Base-by-base conservation (phyloP, 192 early-diverging fungal species). In the Linnemannia schmuckeri region DNA sequence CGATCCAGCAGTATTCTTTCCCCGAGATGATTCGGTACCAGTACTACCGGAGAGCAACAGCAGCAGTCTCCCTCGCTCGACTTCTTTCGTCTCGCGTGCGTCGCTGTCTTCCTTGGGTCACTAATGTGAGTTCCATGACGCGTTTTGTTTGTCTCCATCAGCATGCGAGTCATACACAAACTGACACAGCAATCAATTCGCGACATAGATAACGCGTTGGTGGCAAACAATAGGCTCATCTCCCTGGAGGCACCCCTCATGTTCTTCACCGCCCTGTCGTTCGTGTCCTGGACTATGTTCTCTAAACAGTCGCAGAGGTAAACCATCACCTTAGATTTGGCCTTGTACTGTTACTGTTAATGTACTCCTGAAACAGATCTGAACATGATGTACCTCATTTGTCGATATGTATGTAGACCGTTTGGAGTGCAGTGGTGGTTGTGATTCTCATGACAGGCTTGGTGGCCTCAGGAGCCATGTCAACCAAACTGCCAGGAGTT, bases 221-320 rank as follows among this genome's bases (percentile, higher is more conserved):
- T 96, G 54, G 93, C 96, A 18, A 97, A 98, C 88, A 96, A 95
- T 52, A 93, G 97, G n/a, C 85, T 99, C 38, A 97, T 98, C 57
- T 90, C 97, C 33, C 90, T 99, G 40, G 97, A 99, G 85, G 92
- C 95, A 24, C 96, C 97, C 84, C 89, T 99, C 52, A 91, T 98
- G 80, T 94, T 99, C 61, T 98, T 98, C 83, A 94, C 93, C 18
- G 93, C 95, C n/a, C 80, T 91, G 13, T 90, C 96, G 20, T 87
- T 95, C 54, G 92, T 96, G 54, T 85, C 92, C 66, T 99, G 97
- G 97, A 87, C 95, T 30, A 91, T 94, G 89, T 99, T 99, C 83
- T 89, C 93, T 69, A 95, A 95, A 52, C 88, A 79, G n/a, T 63
- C 73, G 0, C n/a, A 35, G 4, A 83, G 82, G 82, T 89, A 80